Percentiles rank a stretch among this genome's conserved stretches.
Evolutionary conservation across 2,329 filamentous ascomycete genomes (phyloP).

Genomic region (Alternaria triticimaculans): DNA sequence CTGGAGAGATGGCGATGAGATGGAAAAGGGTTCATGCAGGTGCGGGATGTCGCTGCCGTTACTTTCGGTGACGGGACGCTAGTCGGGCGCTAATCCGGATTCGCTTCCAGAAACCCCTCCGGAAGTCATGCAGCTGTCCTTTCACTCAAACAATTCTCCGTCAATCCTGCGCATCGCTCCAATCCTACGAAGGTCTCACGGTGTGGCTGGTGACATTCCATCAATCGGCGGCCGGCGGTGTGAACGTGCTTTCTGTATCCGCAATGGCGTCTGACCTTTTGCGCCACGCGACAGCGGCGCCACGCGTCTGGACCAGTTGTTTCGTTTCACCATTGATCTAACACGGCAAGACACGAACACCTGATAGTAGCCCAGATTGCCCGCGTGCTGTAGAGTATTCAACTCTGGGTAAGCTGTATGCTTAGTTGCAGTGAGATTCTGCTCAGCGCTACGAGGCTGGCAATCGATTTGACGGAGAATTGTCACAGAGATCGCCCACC

Average conservation of each 20-base stretch:
- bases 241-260: not conserved
- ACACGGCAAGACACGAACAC: not conserved
- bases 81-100: not conserved
- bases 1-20: not conserved
- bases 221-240: conserved; percentile 21
- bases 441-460: not conserved
- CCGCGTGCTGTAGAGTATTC: not conserved
- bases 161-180: not conserved
- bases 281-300: conserved; percentile 8
- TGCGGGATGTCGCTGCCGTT: not conserved
- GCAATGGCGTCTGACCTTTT: not conserved
- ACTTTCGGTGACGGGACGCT: not conserved
- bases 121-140: not conserved
- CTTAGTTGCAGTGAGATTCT: not conserved
- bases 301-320: conserved; percentile 16
- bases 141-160: not conserved
- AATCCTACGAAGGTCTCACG: not conserved
- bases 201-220: conserved; percentile 17
- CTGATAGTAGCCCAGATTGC: not conserved
- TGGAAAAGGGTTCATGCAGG: not conserved
- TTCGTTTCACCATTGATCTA: conserved; percentile 28
- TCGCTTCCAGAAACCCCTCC: not conserved
- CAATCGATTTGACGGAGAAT: not conserved
- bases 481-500: not conserved
- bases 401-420: not conserved